Evolutionary conservation across 306 rosid genomes (phyloP).

Genomic region (Acacia crassicarpa): DNA sequence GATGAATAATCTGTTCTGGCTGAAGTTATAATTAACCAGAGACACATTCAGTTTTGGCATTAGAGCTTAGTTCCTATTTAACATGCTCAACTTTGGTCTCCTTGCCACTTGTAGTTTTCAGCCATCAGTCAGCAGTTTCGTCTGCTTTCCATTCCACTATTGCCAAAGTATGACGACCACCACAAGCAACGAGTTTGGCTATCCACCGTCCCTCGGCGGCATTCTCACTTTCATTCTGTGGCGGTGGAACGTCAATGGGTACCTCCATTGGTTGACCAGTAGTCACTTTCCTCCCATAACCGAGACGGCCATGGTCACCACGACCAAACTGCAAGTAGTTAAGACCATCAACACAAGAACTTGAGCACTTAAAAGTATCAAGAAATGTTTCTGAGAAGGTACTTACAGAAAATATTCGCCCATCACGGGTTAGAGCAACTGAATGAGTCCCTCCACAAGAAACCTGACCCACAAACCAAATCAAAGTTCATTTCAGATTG

Average conservation of each 20-base stretch:
- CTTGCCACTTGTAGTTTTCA: constrained; percentile 34
- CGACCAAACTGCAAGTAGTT: constrained; percentile 74
- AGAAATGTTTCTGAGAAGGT: not conserved
- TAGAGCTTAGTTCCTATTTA: not conserved
- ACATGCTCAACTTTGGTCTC: constrained; percentile 34
- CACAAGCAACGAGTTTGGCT: constrained; percentile 85
- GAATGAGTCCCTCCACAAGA: constrained; percentile 99
- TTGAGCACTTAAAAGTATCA: not conserved
- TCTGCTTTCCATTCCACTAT: constrained; percentile 67
- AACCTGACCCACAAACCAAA: constrained; percentile 48
- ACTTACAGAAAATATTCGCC: constrained; percentile 86
- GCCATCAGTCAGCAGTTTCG: constrained; percentile 35
- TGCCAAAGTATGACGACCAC: constrained; percentile 97
- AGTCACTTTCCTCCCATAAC: constrained; percentile 92
- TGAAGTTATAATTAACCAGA: not conserved
- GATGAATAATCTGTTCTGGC: constrained; percentile 3
- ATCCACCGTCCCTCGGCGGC: constrained; percentile 63
- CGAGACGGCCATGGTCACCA: constrained; percentile 98
- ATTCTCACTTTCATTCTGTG: constrained; percentile 28
- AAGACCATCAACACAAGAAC: not conserved
- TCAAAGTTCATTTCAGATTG: not conserved
- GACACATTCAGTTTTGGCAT: constrained; percentile 5
- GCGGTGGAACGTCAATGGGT: constrained; percentile 66
- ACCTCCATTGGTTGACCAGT: constrained; percentile 97
- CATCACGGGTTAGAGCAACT: constrained; percentile 82